These are phyloP conservation scores for Talaromyces proteolyticus DNA, from an alignment of 495 filamentous ascomycete species.

Conservation along the genomic window DNA sequence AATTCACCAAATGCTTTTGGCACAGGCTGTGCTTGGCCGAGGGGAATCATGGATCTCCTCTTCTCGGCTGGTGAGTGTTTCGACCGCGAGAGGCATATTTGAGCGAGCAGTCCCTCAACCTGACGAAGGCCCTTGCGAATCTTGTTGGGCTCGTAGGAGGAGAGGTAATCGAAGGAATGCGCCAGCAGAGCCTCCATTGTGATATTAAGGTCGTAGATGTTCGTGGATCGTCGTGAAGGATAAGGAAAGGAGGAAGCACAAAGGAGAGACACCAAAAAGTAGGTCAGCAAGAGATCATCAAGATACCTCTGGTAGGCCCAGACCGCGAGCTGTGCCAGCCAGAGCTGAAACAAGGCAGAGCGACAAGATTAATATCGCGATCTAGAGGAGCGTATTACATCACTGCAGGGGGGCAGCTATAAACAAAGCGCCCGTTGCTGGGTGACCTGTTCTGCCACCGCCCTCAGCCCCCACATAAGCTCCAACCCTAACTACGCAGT, in stretches of 20 bases:
- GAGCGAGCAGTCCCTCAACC: slow-evolving; percentile 91
- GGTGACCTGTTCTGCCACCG: slow-evolving; percentile 9
- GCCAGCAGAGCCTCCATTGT: slow-evolving; percentile 88
- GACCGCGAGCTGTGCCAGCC: slow-evolving; percentile 7
- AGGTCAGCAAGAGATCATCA: too few species aligned
- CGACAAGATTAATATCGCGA: too few species aligned
- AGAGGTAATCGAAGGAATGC: slow-evolving; percentile 93
- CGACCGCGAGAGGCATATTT: slow-evolving; percentile 78
- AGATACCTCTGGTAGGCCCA: slow-evolving; percentile 9
- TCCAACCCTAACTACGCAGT: background rate
- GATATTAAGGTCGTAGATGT: background rate
- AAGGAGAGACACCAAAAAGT: slow-evolving; percentile 8
- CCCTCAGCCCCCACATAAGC: background rate
- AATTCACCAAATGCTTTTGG: slow-evolving; percentile 66
- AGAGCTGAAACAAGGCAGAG: background rate
- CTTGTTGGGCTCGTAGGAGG: slow-evolving; percentile 82
- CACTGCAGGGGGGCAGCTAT: slow-evolving; percentile 1
- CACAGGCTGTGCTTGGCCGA: slow-evolving; percentile 22
- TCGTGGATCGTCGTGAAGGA: slow-evolving; percentile 3
- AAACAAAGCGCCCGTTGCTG: slow-evolving; percentile 7
- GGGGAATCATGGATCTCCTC: slow-evolving; percentile 30
- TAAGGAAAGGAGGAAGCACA: background rate
- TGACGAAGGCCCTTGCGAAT: slow-evolving; percentile 92
- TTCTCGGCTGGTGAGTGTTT: slow-evolving; percentile 37
- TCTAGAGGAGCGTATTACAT: background rate